These are phyloP conservation scores for Panaeolus papilionaceus DNA, from an alignment of 768 basidiomycete genomes.

Conservation along the genomic window DNA sequence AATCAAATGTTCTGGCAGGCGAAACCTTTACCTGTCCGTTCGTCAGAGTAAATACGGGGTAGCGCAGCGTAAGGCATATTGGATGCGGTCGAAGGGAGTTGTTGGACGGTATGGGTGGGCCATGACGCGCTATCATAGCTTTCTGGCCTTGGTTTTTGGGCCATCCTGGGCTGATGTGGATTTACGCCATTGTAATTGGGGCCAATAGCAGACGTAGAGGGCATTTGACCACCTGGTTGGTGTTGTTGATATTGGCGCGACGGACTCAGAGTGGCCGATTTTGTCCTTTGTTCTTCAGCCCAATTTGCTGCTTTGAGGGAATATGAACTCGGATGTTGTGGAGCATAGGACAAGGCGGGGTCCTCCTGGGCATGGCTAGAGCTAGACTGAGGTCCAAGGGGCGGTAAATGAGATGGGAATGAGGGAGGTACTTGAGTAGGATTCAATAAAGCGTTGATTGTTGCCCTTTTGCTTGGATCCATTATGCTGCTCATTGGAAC, in stretches of 20 bases:
- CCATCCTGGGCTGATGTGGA: conserved; percentile 31
- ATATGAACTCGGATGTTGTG: conserved; percentile 41
- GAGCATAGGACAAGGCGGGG: conserved; percentile 28
- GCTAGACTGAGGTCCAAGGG: conserved; percentile 27
- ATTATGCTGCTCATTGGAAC: conserved; percentile 37
- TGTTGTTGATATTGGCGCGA: conserved; percentile 17
- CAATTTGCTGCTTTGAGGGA: conserved; percentile 43
- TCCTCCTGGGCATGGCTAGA: conserved; percentile 31
- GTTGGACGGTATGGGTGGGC: conserved; percentile 3
- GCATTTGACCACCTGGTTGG: conserved; percentile 13
- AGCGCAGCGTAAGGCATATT: conserved; percentile 48
- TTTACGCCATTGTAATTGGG: not conserved
- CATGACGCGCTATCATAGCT: conserved; percentile 38
- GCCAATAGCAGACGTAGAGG: not conserved
- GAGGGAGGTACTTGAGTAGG: conserved; percentile 40
- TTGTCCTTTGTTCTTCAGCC: conserved; percentile 26
- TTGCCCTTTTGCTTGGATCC: conserved; percentile 48
- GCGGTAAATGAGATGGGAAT: conserved; percentile 28
- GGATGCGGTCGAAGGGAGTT: conserved; percentile 24
- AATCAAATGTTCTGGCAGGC: conserved; percentile 16
- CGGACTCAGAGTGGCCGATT: conserved; percentile 16
- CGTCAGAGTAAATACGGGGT: conserved; percentile 59
- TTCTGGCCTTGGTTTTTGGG: conserved; percentile 35
- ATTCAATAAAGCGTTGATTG: conserved; percentile 49
- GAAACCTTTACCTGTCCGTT: conserved; percentile 56